These are phyloP conservation scores for Pilaira anomala DNA, from an alignment of 192 early-diverging fungal species.

Conservation along the genomic window DNA sequence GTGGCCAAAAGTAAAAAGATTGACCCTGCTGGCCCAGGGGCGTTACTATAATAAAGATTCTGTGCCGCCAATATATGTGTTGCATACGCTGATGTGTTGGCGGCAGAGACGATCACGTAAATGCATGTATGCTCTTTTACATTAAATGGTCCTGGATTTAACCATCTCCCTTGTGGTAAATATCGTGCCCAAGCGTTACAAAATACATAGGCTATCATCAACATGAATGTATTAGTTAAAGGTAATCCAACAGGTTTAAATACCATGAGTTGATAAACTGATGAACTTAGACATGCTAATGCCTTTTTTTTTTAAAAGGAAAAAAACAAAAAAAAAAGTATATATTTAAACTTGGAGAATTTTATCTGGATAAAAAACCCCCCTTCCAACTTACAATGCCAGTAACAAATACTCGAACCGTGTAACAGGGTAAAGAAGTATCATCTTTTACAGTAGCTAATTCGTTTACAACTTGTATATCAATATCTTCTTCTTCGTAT, in stretches of 20 bases:
- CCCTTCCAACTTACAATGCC: slow-evolving; percentile 52
- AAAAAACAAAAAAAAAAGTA: too few relatives aligned
- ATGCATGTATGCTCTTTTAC: slow-evolving; percentile 49
- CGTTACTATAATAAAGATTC: slow-evolving; percentile 40
- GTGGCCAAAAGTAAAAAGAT: slow-evolving; percentile 30
- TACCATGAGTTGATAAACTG: slow-evolving; percentile 71
- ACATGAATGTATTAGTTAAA: slow-evolving; percentile 63
- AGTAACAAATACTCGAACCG: slow-evolving; percentile 62
- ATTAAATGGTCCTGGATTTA: slow-evolving; percentile 49
- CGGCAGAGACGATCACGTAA: slow-evolving; percentile 44
- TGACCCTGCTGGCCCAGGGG: slow-evolving; percentile 14
- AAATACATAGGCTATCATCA: slow-evolving; percentile 70
- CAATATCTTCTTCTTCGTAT: slow-evolving; percentile 17
- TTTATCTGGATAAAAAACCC: too few relatives aligned
- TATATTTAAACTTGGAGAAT: too few relatives aligned
- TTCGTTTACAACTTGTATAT: slow-evolving; percentile 23
- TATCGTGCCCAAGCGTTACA: slow-evolving; percentile 61
- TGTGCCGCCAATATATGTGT: slow-evolving; percentile 37
- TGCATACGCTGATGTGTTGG: slow-evolving; percentile 38
- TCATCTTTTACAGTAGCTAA: slow-evolving; percentile 48
- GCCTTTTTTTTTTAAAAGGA: slow-evolving; percentile 6
- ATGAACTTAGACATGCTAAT: slow-evolving; percentile 51
- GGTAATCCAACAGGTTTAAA: slow-evolving; percentile 77
- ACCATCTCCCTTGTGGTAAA: slow-evolving; percentile 48
- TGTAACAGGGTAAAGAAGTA: slow-evolving; percentile 54